phyloP scores from a whole-genome alignment of 1,139 yeast species.

The Taphrina deformans region DNA sequence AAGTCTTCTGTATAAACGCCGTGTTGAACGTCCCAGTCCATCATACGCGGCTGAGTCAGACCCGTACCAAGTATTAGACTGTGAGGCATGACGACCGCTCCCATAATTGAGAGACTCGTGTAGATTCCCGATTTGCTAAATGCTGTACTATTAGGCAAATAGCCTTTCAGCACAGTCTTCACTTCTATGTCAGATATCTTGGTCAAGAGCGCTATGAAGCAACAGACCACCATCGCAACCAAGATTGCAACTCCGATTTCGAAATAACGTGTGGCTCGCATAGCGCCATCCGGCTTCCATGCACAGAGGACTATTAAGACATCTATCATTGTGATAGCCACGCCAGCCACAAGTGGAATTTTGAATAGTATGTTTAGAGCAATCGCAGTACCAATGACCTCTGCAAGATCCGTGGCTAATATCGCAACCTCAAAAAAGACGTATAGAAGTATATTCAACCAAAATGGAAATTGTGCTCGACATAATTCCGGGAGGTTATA shows the following conservation, averaged over 20 bases:
- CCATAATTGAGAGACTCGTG: slow-evolving; percentile 83
- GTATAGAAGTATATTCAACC: slow-evolving; percentile 64
- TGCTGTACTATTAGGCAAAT: slow-evolving; percentile 68
- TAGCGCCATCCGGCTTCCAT: slow-evolving; percentile 82
- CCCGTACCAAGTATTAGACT: slow-evolving; percentile 89
- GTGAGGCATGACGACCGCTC: slow-evolving; percentile 99
- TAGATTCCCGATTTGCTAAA: slow-evolving; percentile 80
- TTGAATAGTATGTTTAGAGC: slow-evolving; percentile 77
- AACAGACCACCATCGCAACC: slow-evolving; percentile 78
- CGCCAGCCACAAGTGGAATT: slow-evolving; percentile 78
- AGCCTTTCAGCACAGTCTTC: slow-evolving; percentile 61
- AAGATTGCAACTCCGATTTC: slow-evolving; percentile 76
- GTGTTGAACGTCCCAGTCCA: slow-evolving; percentile 69
- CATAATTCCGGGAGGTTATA: slow-evolving; percentile 82
- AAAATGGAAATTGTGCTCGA: slow-evolving; percentile 65
- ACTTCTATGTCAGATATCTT: slow-evolving; percentile 54
- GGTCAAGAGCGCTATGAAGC: slow-evolving; percentile 77
- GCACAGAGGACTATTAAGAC: slow-evolving; percentile 83
- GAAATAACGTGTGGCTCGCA: slow-evolving; percentile 73
- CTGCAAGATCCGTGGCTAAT: slow-evolving; percentile 89
- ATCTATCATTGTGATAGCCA: slow-evolving; percentile 76
- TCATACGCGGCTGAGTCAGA: slow-evolving; percentile 82
- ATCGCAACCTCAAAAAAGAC: slow-evolving; percentile 82
- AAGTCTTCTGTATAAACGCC: slow-evolving; percentile 43
- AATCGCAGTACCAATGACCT: slow-evolving; percentile 90